These are phyloP conservation scores for Corinectria fuckeliana DNA, from an alignment of 2,329 filamentous ascomycete genomes.

Conservation along the genomic window DNA sequence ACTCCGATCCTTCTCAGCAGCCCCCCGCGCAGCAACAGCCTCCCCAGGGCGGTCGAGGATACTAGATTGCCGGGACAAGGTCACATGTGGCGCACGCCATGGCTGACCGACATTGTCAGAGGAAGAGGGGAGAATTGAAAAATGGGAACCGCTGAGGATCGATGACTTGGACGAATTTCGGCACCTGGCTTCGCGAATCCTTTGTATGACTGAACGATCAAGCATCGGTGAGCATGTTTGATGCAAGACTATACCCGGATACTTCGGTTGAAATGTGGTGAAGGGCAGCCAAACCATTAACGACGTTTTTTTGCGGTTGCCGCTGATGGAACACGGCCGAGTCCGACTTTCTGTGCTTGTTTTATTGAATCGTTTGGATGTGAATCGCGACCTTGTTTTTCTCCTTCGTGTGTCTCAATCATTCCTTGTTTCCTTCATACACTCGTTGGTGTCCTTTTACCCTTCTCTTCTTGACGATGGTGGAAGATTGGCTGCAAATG, in stretches of 20 bases:
- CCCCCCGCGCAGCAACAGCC: constrained; percentile 47
- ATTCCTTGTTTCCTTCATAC: constrained; percentile 4
- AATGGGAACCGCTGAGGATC: constrained; percentile 21
- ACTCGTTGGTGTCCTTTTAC: constrained; percentile 1
- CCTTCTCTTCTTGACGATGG: not conserved
- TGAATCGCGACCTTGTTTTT: constrained; percentile 20
- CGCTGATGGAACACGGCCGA: constrained; percentile 29
- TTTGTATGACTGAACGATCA: constrained; percentile 37
- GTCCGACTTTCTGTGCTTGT: constrained; percentile 21
- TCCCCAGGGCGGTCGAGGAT: constrained; percentile 51
- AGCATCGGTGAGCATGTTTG: constrained; percentile 38
- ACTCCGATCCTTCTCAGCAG: constrained; percentile 53
- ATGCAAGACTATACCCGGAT: constrained; percentile 41
- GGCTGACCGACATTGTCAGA: not conserved
- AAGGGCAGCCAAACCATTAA: constrained; percentile 36
- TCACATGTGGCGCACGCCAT: constrained; percentile 6
- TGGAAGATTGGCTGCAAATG: constrained; percentile 3
- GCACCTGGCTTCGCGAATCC: constrained; percentile 35
- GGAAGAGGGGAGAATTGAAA: constrained; percentile 16
- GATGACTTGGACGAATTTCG: constrained; percentile 33
- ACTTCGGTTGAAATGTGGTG: constrained; percentile 36
- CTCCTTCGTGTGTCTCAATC: not conserved
- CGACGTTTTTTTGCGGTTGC: constrained; percentile 38
- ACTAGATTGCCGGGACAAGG: constrained; percentile 41
- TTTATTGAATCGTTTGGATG: constrained; percentile 26